Evolutionary conservation across 2,329 filamentous ascomycete species (phyloP).

Genomic region (Cordyceps cicadae): DNA sequence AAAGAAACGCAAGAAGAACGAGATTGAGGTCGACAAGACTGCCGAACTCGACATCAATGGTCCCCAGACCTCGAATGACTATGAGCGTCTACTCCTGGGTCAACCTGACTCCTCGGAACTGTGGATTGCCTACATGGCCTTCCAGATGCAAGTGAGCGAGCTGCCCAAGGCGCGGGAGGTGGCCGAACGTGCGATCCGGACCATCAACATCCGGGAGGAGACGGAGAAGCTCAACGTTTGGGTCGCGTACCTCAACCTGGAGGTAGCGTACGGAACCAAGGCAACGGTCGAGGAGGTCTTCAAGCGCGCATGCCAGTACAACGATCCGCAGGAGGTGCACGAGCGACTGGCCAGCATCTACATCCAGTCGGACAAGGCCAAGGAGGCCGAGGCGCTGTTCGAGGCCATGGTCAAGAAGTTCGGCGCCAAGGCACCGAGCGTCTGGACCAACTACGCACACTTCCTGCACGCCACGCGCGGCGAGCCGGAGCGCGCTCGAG

Average conservation of each 20-base stretch:
- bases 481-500: slow-evolving; percentile 65
- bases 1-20: slow-evolving; percentile 67
- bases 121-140: slow-evolving; percentile 99
- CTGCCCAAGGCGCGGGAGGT: slow-evolving; percentile 80
- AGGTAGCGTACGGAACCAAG: slow-evolving; percentile 80
- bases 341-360: slow-evolving; percentile 89
- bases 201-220: slow-evolving; percentile 85
- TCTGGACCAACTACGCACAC: slow-evolving; percentile 92
- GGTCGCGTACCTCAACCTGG: slow-evolving; percentile 89
- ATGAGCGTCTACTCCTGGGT: slow-evolving; percentile 83
- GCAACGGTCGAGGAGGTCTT: slow-evolving; percentile 79
- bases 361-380: slow-evolving; percentile 72
- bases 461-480: slow-evolving; percentile 73
- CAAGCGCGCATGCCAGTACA: slow-evolving; percentile 87
- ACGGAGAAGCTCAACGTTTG: slow-evolving; percentile 91
- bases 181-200: slow-evolving; percentile 81
- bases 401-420: slow-evolving; percentile 82
- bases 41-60: slow-evolving; percentile 85
- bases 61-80: slow-evolving; percentile 84
- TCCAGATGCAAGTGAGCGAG: slow-evolving; percentile 88
- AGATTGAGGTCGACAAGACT: slow-evolving; percentile 79
- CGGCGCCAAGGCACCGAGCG: slow-evolving; percentile 65
- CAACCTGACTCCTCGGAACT: slow-evolving; percentile 88
- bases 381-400: slow-evolving; percentile 87
- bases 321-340: slow-evolving; percentile 83